phyloP scores from a whole-genome alignment of 2,329 filamentous ascomycete species.

The Pseudophaeomoniella oleicola region DNA sequence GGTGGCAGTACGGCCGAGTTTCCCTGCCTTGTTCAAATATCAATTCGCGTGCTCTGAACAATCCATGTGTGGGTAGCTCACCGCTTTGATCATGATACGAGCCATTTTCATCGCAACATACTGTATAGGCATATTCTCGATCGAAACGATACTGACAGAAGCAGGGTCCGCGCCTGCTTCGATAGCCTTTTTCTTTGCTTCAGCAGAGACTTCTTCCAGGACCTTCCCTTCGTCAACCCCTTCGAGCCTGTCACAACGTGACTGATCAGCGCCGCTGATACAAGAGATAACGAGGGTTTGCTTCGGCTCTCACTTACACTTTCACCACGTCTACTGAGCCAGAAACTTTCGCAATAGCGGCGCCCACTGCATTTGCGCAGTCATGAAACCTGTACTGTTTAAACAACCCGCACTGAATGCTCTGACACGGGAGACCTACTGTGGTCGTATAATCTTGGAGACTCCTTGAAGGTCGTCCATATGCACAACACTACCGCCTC shows the following conservation, averaged over 20 bases:
- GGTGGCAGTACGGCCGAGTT: too few relatives aligned
- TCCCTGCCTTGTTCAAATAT: too few relatives aligned
- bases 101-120: conserved; percentile 17
- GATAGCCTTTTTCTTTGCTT: conserved; percentile 9
- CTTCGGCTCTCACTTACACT: too few relatives aligned
- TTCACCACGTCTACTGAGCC: conserved; percentile 37
- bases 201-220: conserved; percentile 9
- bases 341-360: conserved; percentile 41
- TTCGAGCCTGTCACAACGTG: too few relatives aligned
- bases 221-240: conserved; percentile 12
- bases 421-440: conserved; percentile 10
- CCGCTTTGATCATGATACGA: conserved; percentile 20
- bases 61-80: too few relatives aligned
- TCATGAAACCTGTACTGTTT: conserved; percentile 25
- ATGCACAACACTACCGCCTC: conserved; percentile 41
- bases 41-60: too few relatives aligned
- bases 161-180: conserved; percentile 6
- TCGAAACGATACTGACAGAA: conserved; percentile 15
- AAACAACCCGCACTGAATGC: too few relatives aligned
- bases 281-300: too few relatives aligned
- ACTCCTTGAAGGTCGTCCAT: conserved; percentile 35
- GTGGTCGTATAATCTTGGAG: conserved; percentile 34
- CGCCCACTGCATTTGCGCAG: conserved; percentile 46
- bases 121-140: conserved; percentile 23
- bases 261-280: too few relatives aligned